phyloP scores from a whole-genome alignment of 2,329 filamentous ascomycete genomes.

The Cercospora sesami region DNA sequence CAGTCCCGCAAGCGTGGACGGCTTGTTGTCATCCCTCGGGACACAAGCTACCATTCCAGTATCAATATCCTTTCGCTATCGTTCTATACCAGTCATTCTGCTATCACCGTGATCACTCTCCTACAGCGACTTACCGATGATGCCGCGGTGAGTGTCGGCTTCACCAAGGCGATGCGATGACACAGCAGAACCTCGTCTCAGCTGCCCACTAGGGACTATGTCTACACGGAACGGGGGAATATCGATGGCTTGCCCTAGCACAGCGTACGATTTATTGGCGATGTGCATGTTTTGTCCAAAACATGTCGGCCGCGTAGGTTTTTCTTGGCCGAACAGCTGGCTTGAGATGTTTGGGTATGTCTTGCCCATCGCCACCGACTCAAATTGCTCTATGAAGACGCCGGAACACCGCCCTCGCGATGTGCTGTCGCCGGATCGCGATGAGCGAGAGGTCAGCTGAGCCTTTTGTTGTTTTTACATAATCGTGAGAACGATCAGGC shows the following conservation, averaged over 20 bases:
- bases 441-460: not conserved
- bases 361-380: not conserved
- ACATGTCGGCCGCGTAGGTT: not conserved
- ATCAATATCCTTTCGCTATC: not conserved
- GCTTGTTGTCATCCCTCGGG: not conserved
- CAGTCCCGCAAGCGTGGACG: not conserved
- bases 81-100: not conserved
- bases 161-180: not conserved
- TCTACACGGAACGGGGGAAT: not conserved
- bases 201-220: not conserved
- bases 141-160: not conserved
- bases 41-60: constrained; percentile 6
- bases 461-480: not conserved
- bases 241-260: not conserved
- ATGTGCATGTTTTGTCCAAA: not conserved
- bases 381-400: not conserved
- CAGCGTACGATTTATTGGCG: not conserved
- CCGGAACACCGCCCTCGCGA: not conserved
- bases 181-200: not conserved
- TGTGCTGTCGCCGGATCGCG: not conserved
- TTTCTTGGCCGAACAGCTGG: not conserved
- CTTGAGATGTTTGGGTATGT: not conserved
- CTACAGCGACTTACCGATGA: not conserved
- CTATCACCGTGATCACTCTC: not conserved
- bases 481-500: not conserved